Conservation (phyloP, 257 asterid species). For the Hygrophila difformis region DNA sequence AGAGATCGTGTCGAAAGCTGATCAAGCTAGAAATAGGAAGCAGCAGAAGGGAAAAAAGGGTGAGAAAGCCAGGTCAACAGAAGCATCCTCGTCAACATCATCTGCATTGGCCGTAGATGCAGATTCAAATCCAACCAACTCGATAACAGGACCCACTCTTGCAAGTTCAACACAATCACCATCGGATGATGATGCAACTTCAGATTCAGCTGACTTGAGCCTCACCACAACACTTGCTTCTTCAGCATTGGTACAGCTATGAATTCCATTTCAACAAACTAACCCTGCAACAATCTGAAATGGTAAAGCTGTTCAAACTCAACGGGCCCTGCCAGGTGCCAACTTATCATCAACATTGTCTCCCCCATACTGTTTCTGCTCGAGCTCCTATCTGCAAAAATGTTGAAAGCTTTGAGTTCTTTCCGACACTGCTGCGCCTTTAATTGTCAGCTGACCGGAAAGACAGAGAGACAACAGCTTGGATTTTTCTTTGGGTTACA, state of each 20-base stretch:
- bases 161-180: conserved; percentile 2
- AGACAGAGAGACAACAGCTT: no score
- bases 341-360: no score
- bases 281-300: no score
- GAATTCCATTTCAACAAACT: neutral
- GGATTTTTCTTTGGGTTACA: no score
- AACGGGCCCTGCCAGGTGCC: no score
- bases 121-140: conserved; percentile 11
- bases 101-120: conserved; percentile 9
- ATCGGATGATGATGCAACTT: neutral
- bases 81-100: conserved; percentile 8
- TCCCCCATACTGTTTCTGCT: no score
- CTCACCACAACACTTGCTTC: neutral
- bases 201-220: neutral
- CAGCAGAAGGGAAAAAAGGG: conserved; percentile 28
- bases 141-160: conserved; percentile 5
- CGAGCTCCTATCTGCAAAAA: no score
- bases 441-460: no score
- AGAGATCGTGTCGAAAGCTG: conserved; percentile 66
- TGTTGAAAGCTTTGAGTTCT: no score
- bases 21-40: conserved; percentile 39
- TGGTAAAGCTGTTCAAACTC: no score
- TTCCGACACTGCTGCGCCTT: no score
- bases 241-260: neutral
- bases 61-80: conserved; percentile 12